Conservation (phyloP, 1,139 yeast species). For the Zygoascus sp. region DNA sequence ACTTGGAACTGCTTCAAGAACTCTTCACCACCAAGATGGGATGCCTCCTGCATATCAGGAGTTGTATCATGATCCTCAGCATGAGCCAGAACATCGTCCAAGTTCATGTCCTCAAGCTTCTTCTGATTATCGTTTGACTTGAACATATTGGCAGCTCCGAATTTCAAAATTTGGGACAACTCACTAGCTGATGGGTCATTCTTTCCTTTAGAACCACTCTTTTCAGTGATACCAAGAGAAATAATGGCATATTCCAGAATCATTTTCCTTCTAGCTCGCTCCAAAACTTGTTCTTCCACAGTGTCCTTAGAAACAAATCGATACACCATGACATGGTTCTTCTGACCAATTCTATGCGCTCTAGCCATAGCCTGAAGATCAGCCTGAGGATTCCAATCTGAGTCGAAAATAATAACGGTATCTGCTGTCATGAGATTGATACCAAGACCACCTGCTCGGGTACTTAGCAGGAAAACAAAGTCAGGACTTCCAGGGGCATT, state of each 20-base stretch:
- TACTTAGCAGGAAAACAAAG: slow-evolving; percentile 82
- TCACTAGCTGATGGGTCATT: slow-evolving; percentile 81
- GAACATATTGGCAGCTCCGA: slow-evolving; percentile 99
- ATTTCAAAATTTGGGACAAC: slow-evolving; percentile 85
- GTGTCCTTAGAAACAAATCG: slow-evolving; percentile 96
- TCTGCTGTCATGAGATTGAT: slow-evolving; percentile 98
- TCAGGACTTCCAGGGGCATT: slow-evolving; percentile 92
- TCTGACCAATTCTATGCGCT: slow-evolving; percentile 98
- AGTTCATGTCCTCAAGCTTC: slow-evolving; percentile 88
- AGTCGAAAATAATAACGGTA: slow-evolving; percentile 93
- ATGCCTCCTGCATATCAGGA: slow-evolving; percentile 84
- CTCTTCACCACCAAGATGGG: slow-evolving; percentile 97
- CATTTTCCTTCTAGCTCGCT: slow-evolving; percentile 96
- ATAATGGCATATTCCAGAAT: slow-evolving; percentile 96
- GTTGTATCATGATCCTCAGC: slow-evolving; percentile 98
- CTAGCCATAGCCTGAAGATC: slow-evolving; percentile 99
- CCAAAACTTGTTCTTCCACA: slow-evolving; percentile 94
- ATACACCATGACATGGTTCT: slow-evolving; percentile 94
- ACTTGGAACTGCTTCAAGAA: slow-evolving; percentile 96
- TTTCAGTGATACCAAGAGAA: slow-evolving; percentile 90
- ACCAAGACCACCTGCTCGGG: slow-evolving; percentile 99
- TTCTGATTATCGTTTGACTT: slow-evolving; percentile 74
- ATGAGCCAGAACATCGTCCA: slow-evolving; percentile 92
- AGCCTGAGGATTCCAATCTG: slow-evolving; percentile 99
- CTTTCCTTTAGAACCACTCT: slow-evolving; percentile 45